phyloP scores from a whole-genome alignment of 1,284 basidiomycete genomes.

The Ceratobasidium sp. region DNA sequence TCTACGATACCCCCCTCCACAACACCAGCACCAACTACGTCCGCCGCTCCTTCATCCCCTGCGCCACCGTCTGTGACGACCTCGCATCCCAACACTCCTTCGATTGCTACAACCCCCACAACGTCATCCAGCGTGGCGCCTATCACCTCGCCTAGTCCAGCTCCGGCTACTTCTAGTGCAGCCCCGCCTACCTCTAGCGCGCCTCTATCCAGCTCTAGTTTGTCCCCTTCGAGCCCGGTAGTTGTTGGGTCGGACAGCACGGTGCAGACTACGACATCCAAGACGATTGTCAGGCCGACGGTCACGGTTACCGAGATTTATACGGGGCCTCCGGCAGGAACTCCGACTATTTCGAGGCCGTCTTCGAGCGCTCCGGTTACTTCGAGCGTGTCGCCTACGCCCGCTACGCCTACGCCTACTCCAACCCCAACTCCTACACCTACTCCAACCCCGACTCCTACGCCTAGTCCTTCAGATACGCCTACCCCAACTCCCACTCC shows the following conservation, averaged over 20 bases:
- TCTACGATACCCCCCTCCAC: constrained; percentile 14
- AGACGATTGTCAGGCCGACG: constrained; percentile 11
- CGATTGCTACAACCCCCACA: background rate
- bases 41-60: constrained; percentile 12
- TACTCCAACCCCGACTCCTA: background rate
- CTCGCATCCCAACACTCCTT: constrained; percentile 8
- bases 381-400: background rate
- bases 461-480: background rate
- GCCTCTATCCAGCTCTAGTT: background rate
- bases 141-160: background rate
- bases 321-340: constrained; percentile 20
- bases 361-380: background rate
- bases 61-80: constrained; percentile 1
- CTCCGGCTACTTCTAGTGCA: background rate
- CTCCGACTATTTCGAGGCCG: background rate
- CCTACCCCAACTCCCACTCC: background rate
- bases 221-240: background rate
- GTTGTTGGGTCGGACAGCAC: background rate
- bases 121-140: constrained; percentile 14
- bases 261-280: background rate
- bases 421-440: background rate
- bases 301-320: constrained; percentile 42
- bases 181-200: background rate
- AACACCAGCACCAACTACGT: constrained; percentile 22
- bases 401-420: constrained; percentile 7